These are phyloP conservation scores for Apocynum venetum DNA, from an alignment of 257 asterid species.

Conservation along the genomic window DNA sequence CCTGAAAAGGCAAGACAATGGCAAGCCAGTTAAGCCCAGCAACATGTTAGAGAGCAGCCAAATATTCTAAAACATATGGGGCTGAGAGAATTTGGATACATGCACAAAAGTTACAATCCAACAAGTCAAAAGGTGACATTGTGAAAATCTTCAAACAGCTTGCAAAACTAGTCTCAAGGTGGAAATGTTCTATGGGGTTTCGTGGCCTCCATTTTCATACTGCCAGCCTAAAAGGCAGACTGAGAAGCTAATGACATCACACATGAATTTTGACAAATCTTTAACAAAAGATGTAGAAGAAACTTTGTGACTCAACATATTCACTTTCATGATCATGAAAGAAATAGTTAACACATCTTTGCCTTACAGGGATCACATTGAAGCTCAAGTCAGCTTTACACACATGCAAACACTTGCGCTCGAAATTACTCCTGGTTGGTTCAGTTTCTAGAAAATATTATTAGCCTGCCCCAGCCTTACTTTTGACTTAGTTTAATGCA, in stretches of 20 bases:
- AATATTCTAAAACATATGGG: not conserved
- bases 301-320: not conserved
- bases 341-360: not conserved
- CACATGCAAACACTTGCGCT: not conserved
- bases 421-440: not conserved
- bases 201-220: not conserved
- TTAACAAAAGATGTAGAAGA: not conserved
- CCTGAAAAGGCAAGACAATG: conserved; percentile 22
- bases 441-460: not conserved
- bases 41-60: not conserved
- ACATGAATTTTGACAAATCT: not conserved
- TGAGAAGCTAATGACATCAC: not conserved
- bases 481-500: not conserved
- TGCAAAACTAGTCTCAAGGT: not conserved
- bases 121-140: not conserved
- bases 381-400: not conserved
- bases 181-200: not conserved
- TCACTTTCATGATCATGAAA: not conserved
- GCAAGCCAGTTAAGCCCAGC: not conserved
- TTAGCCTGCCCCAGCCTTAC: not conserved
- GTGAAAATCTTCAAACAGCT: not conserved
- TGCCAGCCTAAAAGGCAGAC: not conserved
- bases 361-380: not conserved
- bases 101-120: not conserved
- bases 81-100: not conserved